phyloP scores from a whole-genome alignment of 1,139 yeast species.

The Petasospora fabianii region DNA sequence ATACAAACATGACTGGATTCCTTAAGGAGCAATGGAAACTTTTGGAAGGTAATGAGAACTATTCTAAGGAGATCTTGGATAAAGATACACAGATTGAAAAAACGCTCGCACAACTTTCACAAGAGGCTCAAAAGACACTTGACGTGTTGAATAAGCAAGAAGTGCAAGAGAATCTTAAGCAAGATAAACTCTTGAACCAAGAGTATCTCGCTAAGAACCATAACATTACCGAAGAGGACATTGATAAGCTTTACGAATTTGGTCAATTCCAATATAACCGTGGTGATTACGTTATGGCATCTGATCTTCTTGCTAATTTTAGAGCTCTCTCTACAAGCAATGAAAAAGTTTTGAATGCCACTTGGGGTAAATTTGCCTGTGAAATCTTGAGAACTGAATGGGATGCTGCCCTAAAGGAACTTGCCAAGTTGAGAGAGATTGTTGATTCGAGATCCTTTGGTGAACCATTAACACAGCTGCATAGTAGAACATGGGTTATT shows the following conservation, averaged over 20 bases:
- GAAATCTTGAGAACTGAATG: constrained; percentile 51
- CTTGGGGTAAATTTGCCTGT: constrained; percentile 63
- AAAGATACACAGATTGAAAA: constrained; percentile 39
- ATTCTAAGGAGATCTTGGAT: constrained; percentile 37
- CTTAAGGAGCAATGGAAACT: constrained; percentile 41
- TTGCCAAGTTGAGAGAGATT: constrained; percentile 49
- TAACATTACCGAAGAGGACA: constrained; percentile 45
- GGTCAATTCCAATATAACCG: constrained; percentile 59
- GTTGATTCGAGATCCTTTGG: constrained; percentile 50
- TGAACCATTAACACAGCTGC: constrained; percentile 53
- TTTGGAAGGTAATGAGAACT: constrained; percentile 34
- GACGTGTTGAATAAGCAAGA: constrained; percentile 46
- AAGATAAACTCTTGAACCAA: constrained; percentile 50
- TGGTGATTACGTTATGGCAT: constrained; percentile 56
- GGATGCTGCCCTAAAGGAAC: constrained; percentile 48
- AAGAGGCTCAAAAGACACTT: constrained; percentile 42
- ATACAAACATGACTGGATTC: constrained; percentile 51
- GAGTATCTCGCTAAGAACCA: constrained; percentile 41
- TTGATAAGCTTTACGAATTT: constrained; percentile 48
- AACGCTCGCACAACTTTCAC: constrained; percentile 38
- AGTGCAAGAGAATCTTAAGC: constrained; percentile 45
- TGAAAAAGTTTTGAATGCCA: constrained; percentile 48
- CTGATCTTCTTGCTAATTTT: constrained; percentile 52
- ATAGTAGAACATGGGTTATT: constrained; percentile 60
- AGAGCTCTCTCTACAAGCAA: constrained; percentile 49